Percentiles rank a stretch among this genome's conserved stretches.
phyloP scores from a whole-genome alignment of 2,329 filamentous ascomycete species.

The Aureobasidium subglaciale region DNA sequence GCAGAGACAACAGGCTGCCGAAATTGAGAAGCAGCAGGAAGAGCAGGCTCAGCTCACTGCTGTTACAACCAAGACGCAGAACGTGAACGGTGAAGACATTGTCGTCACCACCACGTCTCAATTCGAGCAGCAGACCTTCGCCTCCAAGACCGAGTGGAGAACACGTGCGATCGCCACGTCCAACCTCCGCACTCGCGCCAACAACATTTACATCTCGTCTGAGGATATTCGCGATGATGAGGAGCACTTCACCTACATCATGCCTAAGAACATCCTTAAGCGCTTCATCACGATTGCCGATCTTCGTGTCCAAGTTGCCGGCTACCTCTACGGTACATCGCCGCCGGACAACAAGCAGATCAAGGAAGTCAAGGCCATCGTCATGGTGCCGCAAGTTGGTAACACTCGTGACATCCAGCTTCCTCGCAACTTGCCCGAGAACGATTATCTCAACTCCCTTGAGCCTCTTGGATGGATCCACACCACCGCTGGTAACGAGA shows the following conservation, averaged over 20 bases:
- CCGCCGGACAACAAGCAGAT: conserved; percentile 92
- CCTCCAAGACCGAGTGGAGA: conserved; percentile 98
- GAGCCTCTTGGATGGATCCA: conserved; percentile 94
- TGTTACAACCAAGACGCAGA: conserved; percentile 96
- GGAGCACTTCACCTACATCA: conserved; percentile 85
- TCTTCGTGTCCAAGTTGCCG: conserved; percentile 90
- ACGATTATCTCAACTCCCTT: conserved; percentile 78
- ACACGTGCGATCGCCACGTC: conserved; percentile 94
- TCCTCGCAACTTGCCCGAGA: conserved; percentile 81
- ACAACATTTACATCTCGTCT: conserved; percentile 98
- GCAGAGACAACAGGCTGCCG: conserved; percentile 95
- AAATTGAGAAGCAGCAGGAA: conserved; percentile 98
- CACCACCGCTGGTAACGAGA: conserved; percentile 88
- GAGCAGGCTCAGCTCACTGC: conserved; percentile 95
- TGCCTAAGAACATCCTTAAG: conserved; percentile 98
- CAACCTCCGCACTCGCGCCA: conserved; percentile 85
- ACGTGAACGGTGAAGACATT: conserved; percentile 93
- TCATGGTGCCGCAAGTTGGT: conserved; percentile 95
- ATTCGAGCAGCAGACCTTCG: conserved; percentile 95
- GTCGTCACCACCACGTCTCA: conserved; percentile 97
- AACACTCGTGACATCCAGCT: conserved; percentile 87
- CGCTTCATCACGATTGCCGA: conserved; percentile 97
- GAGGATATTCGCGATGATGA: conserved; percentile 89
- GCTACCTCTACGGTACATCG: conserved; percentile 88
- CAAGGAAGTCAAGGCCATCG: conserved; percentile 94